Percentiles rank a stretch among this genome's conserved stretches.
Conservation (phyloP, 2,329 filamentous ascomycete genomes). For the Colletotrichum theobromicola region DNA sequence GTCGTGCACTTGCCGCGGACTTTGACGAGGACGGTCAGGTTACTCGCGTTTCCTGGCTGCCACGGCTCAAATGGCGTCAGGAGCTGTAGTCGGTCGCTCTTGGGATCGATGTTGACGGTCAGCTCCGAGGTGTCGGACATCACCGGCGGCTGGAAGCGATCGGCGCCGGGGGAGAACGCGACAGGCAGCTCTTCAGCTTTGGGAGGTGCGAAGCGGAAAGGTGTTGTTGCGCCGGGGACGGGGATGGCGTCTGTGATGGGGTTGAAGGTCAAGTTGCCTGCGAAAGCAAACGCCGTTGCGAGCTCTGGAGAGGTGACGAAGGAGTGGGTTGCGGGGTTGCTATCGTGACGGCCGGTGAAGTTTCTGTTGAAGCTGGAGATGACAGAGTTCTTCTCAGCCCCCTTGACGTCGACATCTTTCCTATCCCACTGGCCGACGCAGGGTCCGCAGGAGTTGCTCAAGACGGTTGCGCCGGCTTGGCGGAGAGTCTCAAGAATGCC, state of each 20-base stretch:
- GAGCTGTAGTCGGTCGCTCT: constrained; percentile 33
- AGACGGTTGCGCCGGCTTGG: constrained; percentile 33
- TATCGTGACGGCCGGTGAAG: constrained; percentile 39
- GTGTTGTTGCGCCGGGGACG: neutral
- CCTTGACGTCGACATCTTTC: constrained; percentile 31
- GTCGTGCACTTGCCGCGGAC: constrained; percentile 42
- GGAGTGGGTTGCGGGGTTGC: constrained; percentile 49
- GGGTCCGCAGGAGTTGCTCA: constrained; percentile 38
- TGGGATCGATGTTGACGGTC: constrained; percentile 29
- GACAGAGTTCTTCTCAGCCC: constrained; percentile 33
- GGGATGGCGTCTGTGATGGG: constrained; percentile 30
- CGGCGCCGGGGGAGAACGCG: constrained; percentile 26
- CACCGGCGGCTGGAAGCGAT: constrained; percentile 30
- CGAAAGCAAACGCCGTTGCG: constrained; percentile 45
- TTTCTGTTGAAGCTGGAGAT: constrained; percentile 41
- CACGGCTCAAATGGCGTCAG: constrained; percentile 32
- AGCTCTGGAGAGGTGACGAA: constrained; percentile 54
- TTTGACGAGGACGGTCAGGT: constrained; percentile 36
- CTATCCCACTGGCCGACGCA: constrained; percentile 40
- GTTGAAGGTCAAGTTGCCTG: constrained; percentile 39
- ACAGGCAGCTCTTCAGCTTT: constrained; percentile 29
- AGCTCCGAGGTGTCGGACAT: constrained; percentile 23
- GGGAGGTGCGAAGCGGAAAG: constrained; percentile 32
- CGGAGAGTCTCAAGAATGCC: constrained; percentile 32
- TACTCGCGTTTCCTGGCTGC: constrained; percentile 25